phyloP scores from a whole-genome alignment of 83 land plant genomes.

The Thuja plicata region DNA sequence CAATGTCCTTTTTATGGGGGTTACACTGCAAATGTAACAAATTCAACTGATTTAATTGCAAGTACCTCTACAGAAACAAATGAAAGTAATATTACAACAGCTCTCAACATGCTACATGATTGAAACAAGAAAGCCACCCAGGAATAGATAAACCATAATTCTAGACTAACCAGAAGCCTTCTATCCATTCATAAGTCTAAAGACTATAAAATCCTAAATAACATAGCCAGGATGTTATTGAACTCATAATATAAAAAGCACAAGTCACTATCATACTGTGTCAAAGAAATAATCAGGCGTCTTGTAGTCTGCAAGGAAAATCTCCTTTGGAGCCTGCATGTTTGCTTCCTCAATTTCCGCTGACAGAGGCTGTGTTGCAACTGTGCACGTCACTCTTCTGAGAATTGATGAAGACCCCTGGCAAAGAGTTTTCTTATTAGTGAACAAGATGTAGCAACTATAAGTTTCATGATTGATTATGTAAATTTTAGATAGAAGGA shows the following conservation, averaged over 20 bases:
- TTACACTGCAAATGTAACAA: neutral
- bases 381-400: constrained; percentile 50
- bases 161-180: neutral
- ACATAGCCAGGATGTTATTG: neutral
- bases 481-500: neutral
- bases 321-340: constrained; percentile 85
- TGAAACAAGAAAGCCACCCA: neutral
- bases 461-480: neutral
- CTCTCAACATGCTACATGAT: neutral
- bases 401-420: constrained; percentile 28
- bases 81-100: neutral
- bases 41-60: neutral
- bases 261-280: constrained; percentile 34
- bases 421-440: constrained; percentile 2
- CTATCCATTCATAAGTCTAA: neutral
- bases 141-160: neutral
- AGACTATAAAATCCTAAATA: neutral
- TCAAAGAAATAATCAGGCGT: constrained; percentile 81
- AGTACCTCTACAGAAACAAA: neutral
- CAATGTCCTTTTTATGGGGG: neutral
- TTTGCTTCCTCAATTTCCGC: constrained; percentile 46
- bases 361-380: constrained; percentile 58
- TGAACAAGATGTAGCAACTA: neutral
- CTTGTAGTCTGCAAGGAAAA: constrained; percentile 88
- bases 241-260: neutral